phyloP scores from a whole-genome alignment of 768 basidiomycete species.

The Termitomyces sp. region DNA sequence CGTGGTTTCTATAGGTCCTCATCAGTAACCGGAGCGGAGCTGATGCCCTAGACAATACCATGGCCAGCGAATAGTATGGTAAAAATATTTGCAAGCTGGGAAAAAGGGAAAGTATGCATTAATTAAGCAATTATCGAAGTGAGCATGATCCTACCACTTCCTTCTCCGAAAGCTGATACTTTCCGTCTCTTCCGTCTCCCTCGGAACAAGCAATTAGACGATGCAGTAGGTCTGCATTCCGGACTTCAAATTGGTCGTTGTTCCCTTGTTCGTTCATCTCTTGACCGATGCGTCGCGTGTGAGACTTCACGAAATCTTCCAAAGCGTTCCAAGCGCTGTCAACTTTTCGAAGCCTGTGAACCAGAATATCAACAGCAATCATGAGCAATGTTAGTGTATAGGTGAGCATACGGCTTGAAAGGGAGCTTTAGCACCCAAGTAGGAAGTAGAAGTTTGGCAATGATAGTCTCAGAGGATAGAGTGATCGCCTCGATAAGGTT shows the following conservation, averaged over 20 bases:
- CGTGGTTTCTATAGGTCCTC: slow-evolving; percentile 38
- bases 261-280: slow-evolving; percentile 3
- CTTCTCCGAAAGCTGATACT: slow-evolving; percentile 14
- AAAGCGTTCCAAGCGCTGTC: not conserved
- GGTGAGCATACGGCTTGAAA: slow-evolving; percentile 14
- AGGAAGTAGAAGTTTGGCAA: slow-evolving; percentile 16
- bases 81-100: slow-evolving; percentile 22
- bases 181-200: slow-evolving; percentile 15
- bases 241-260: not conserved
- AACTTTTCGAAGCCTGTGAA: slow-evolving; percentile 14
- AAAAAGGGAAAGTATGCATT: not conserved
- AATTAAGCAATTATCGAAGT: not conserved
- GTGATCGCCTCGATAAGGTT: slow-evolving; percentile 8
- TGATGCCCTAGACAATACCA: slow-evolving; percentile 8
- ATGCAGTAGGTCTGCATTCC: slow-evolving; percentile 13
- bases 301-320: not conserved
- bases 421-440: slow-evolving; percentile 22
- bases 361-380: not conserved
- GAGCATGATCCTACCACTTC: slow-evolving; percentile 16
- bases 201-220: slow-evolving; percentile 16
- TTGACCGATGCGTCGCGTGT: slow-evolving; percentile 7
- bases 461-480: slow-evolving; percentile 11
- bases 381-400: not conserved
- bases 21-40: not conserved
- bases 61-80: slow-evolving; percentile 22